phyloP scores from a whole-genome alignment of 352 stramenopile genomes.

The Pelagophyceae sp. region DNA sequence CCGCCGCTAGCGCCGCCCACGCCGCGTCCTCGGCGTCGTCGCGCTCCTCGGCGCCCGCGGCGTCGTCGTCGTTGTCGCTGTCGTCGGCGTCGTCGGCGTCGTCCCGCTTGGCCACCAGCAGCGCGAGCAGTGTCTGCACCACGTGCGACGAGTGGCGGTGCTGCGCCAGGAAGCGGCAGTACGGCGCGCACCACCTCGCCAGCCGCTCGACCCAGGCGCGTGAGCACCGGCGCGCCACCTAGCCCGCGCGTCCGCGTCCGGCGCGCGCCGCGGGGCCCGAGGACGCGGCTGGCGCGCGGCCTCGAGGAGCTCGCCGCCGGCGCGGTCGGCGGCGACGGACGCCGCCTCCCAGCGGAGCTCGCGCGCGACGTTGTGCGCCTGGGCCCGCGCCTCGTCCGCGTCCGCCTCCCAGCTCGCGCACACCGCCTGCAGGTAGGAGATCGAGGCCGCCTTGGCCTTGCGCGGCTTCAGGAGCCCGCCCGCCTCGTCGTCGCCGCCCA shows the following conservation, averaged over 20 bases:
- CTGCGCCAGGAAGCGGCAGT: not conserved
- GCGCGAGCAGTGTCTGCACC: not conserved
- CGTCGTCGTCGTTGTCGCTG: not conserved
- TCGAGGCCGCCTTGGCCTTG: not conserved
- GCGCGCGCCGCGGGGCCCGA: not conserved
- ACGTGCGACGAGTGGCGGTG: not conserved
- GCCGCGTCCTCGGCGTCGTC: not conserved
- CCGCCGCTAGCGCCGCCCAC: not conserved
- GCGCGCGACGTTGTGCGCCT: not conserved
- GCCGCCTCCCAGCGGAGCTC: slow-evolving; percentile 7
- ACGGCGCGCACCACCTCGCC: not conserved
- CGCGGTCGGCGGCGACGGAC: not conserved
- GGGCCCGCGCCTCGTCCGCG: not conserved
- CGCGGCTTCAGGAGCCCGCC: not conserved
- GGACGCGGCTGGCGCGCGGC: too few species aligned
- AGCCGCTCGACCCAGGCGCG: not conserved
- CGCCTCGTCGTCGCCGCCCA: too few species aligned
- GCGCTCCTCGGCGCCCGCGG: not conserved
- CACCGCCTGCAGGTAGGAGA: not conserved
- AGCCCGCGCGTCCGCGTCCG: not conserved
- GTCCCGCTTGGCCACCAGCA: not conserved
- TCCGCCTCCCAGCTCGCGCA: not conserved
- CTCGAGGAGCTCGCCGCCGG: not conserved
- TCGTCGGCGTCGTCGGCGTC: not conserved
- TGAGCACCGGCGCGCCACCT: not conserved